Evolutionary conservation across 805 yeast genomes (phyloP), one percentile per base, ranked within the genome.

Genomic region (Hanseniaspora taiwanica): DNA sequence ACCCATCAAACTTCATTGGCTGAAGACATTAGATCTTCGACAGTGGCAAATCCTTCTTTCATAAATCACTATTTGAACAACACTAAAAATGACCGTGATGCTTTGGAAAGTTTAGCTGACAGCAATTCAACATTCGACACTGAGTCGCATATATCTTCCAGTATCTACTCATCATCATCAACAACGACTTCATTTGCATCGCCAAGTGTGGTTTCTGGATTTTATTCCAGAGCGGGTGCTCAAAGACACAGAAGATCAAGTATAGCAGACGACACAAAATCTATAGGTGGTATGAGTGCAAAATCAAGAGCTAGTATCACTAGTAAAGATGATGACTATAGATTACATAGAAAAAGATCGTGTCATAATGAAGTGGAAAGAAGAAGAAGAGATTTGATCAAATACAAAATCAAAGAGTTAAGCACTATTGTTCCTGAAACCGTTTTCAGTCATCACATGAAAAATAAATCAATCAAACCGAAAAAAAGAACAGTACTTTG

Each of bases 281-380:
- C 52, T 50, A 38, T 54, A 51, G 39, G 42, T 70, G 29, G 38
- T 12, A 12, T 8, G 4, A 33, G 36, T 18, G 36, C 23, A 3
- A 33, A 18, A 17, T 33, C 36, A 6, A 19, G 23, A 13, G 36
- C 17, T 18, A 20, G 23, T 16, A 33, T n/a, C n/a, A n/a, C n/a
- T n/a, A n/a, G n/a, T n/a, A n/a, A n/a, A n/a, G n/a, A 34, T 35
- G 14, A 36, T 58, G 93, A 81, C 40, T 85, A 80, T 44, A 81
- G 81, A 53, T 57, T 81, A 40, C 72, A 76, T 45, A 69, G 94
- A 46, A 70, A 95, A 46, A 65, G 94, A 44, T 95, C 86, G 54
- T 78, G 85, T 46, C 97, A 87, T 58, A 87, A 87, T 55, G 95
- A 94, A 1, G 96, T 87, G 4, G 97, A 87, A 59, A 71, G 96